Conservation (phyloP, 305 asterid species). For the Ilex paraguariensis region DNA sequence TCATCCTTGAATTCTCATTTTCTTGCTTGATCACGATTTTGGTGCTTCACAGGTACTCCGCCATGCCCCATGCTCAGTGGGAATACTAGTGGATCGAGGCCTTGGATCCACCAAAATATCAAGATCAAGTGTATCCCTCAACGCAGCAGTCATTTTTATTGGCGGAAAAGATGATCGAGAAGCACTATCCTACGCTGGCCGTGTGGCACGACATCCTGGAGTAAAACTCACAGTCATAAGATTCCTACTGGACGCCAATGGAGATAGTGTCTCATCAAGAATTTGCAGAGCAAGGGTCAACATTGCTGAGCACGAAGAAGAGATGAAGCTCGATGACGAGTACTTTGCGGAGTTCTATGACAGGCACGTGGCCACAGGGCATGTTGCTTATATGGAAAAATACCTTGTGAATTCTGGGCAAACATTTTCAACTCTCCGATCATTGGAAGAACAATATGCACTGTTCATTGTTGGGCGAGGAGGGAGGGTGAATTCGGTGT, state of each 20-base stretch:
- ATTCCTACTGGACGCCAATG: constrained; percentile 62
- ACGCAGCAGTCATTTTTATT: constrained; percentile 85
- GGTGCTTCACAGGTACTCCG: constrained; percentile 56
- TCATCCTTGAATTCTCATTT: neutral
- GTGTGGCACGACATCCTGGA: constrained; percentile 83
- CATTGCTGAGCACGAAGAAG: constrained; percentile 69
- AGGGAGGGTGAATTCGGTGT: constrained; percentile 68
- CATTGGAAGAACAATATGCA: constrained; percentile 79
- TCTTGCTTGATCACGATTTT: neutral
- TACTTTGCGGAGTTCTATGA: constrained; percentile 86
- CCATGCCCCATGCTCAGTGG: constrained; percentile 82
- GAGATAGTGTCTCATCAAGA: constrained; percentile 62
- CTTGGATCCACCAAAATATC: constrained; percentile 56
- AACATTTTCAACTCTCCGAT: constrained; percentile 70
- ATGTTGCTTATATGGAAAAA: constrained; percentile 82
- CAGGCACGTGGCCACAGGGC: constrained; percentile 75
- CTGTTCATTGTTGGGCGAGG: constrained; percentile 86
- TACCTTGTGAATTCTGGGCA: constrained; percentile 87
- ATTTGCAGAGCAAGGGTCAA: constrained; percentile 65
- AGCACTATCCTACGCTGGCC: constrained; percentile 75
- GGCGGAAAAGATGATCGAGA: constrained; percentile 95
- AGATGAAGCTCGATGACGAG: constrained; percentile 86
- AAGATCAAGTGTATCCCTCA: constrained; percentile 46
- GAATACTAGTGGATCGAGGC: constrained; percentile 82
- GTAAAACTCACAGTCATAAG: constrained; percentile 85